A percentile compares a stretch with the other conserved stretches of the same genome.
phyloP scores from a whole-genome alignment of 176 grass and related monocot species.

The Hsuehochloa calcarea region DNA sequence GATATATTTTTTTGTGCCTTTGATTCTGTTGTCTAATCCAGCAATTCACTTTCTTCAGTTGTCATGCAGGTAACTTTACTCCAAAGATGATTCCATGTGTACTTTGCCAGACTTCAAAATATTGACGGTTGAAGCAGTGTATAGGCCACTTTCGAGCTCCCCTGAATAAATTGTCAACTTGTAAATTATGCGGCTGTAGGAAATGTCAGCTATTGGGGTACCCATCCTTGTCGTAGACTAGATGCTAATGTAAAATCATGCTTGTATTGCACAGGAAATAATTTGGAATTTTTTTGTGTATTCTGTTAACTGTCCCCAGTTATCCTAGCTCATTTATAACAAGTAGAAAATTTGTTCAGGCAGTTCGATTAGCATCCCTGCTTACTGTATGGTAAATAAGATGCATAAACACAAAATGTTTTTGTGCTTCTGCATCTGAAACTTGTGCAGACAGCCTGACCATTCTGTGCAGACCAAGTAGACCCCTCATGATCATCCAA shows the following conservation, averaged over 20 bases:
- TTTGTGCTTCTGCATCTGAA: background rate
- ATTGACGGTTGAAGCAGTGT: slow-evolving; percentile 11
- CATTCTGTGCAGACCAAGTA: background rate
- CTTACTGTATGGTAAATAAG: background rate
- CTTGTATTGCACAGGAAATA: slow-evolving; percentile 21
- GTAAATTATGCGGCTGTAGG: slow-evolving; percentile 40
- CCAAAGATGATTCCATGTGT: background rate
- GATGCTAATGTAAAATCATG: background rate
- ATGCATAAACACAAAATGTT: background rate
- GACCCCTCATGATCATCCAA: slow-evolving; percentile 19
- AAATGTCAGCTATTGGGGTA: slow-evolving; percentile 4
- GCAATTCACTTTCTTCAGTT: background rate
- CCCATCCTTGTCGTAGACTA: slow-evolving; percentile 17
- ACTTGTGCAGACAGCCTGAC: slow-evolving; percentile 14
- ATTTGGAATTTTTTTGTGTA: slow-evolving; percentile 24
- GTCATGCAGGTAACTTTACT: slow-evolving; percentile 27
- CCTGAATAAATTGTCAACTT: slow-evolving; percentile 22
- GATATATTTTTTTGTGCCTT: background rate
- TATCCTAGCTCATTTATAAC: slow-evolving; percentile 1
- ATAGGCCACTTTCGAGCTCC: background rate
- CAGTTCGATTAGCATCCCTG: background rate
- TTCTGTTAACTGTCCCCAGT: background rate
- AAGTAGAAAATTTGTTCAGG: background rate
- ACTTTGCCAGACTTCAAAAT: background rate
- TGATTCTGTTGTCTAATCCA: background rate